Evolutionary conservation across 768 basidiomycete species (phyloP).

Genomic region (Mycena kentingensis): DNA sequence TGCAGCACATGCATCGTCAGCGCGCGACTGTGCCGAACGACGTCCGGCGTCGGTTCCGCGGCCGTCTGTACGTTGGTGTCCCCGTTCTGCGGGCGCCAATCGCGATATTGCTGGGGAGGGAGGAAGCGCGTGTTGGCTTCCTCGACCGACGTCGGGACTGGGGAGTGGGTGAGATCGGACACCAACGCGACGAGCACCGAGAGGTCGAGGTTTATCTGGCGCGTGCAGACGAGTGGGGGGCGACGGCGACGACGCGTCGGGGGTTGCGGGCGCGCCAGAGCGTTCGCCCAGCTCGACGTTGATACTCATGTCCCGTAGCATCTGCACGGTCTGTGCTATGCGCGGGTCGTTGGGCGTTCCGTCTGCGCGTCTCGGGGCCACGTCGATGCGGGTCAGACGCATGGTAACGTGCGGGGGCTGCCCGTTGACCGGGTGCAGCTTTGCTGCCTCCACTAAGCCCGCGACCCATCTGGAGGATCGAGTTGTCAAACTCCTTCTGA

Average conservation of each 20-base stretch:
- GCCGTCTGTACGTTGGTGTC: conserved; percentile 5
- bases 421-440: conserved; percentile 53
- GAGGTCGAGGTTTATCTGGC: conserved; percentile 76
- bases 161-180: conserved; percentile 78
- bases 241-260: conserved; percentile 10
- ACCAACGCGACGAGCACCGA: conserved; percentile 83
- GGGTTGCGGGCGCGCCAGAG: too few species aligned
- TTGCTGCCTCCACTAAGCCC: conserved; percentile 65
- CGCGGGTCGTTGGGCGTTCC: conserved; percentile 49
- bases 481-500: conserved; percentile 66
- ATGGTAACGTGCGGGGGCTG: conserved; percentile 54
- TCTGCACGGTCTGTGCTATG: conserved; percentile 59
- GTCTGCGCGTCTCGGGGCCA: conserved; percentile 28
- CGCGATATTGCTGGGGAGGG: conserved; percentile 56
- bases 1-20: conserved; percentile 71
- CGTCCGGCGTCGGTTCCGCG: conserved; percentile 37
- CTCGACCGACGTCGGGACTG: conserved; percentile 55
- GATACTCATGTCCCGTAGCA: conserved; percentile 63
- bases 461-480: conserved; percentile 69
- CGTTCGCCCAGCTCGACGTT: conserved; percentile 68
- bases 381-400: conserved; percentile 71
- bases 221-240: conserved; percentile 45
- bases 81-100: conserved; percentile 49
- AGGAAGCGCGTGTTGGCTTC: conserved; percentile 69
- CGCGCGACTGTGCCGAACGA: conserved; percentile 67